phyloP scores from a whole-genome alignment of 768 basidiomycete genomes.

The Boletellus ananiceps region DNA sequence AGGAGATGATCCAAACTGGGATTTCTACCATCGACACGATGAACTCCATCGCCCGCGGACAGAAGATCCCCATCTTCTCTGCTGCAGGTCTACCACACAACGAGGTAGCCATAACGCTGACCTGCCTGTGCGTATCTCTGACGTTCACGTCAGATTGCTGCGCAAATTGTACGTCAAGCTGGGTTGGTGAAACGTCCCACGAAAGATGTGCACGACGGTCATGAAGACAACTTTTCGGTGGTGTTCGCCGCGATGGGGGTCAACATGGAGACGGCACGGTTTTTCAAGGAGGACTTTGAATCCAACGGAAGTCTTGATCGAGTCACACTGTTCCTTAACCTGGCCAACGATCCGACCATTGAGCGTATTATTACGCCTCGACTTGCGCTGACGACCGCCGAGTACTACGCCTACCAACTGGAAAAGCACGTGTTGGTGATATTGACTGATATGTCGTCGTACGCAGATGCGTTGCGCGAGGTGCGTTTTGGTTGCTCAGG shows the following conservation, averaged over 20 bases:
- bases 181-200: conserved; percentile 95
- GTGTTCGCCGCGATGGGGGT: conserved; percentile 99
- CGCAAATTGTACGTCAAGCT: conserved; percentile 99
- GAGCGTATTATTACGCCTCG: conserved; percentile 99
- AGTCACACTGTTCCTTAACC: conserved; percentile 96
- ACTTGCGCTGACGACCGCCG: conserved; percentile 94
- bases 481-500: conserved; percentile 38
- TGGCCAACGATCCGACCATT: conserved; percentile 98
- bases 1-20: conserved; percentile 99
- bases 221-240: conserved; percentile 99
- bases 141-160: conserved; percentile 72
- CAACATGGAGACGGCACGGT: conserved; percentile 99
- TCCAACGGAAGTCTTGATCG: conserved; percentile 97
- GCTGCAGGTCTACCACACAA: conserved; percentile 99
- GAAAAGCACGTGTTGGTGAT: conserved; percentile 99
- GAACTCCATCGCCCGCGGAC: conserved; percentile 99
- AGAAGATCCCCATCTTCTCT: conserved; percentile 99
- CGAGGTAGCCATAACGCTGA: conserved; percentile 52
- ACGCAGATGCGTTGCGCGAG: conserved; percentile 94
- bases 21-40: conserved; percentile 97
- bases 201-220: conserved; percentile 96
- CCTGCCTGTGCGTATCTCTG: conserved; percentile 21
- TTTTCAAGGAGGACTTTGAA: conserved; percentile 99
- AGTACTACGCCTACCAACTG: conserved; percentile 98
- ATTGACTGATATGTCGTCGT: conserved; percentile 98